Percentiles rank a stretch among this genome's conserved stretches.
Evolutionary conservation across 23 red algal species (phyloP).

Genomic region (Agarophyton chilense): DNA sequence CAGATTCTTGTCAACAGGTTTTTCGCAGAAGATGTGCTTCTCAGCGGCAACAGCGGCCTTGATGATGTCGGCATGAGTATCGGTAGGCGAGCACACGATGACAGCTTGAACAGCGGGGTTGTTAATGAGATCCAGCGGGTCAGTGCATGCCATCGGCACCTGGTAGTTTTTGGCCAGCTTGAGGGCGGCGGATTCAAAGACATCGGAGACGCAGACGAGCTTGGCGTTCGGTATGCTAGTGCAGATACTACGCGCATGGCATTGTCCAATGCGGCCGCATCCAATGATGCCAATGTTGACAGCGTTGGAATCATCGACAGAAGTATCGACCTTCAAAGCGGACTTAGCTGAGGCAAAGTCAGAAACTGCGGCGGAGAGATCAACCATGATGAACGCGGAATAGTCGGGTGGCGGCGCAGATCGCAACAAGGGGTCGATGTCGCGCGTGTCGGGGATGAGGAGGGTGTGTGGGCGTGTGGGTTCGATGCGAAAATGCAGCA

Average conservation of each 20-base stretch:
- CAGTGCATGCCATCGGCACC: slow-evolving; percentile 91
- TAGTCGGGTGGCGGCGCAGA: background rate
- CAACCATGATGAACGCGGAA: background rate
- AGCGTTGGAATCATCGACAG: slow-evolving; percentile 47
- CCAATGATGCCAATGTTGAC: slow-evolving; percentile 94
- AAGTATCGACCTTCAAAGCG: slow-evolving; percentile 48
- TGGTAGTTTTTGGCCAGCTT: slow-evolving; percentile 72
- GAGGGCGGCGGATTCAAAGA: slow-evolving; percentile 77
- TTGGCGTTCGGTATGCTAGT: slow-evolving; percentile 76
- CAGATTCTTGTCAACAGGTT: slow-evolving; percentile 93
- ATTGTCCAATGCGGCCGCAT: slow-evolving; percentile 91
- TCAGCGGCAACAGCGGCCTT: slow-evolving; percentile 71
- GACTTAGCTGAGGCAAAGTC: slow-evolving; percentile 53
- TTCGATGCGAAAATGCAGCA: background rate
- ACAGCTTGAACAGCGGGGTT: slow-evolving; percentile 85
- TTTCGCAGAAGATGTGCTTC: slow-evolving; percentile 99
- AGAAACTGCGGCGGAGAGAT: background rate
- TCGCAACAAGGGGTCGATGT: background rate
- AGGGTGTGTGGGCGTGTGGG: background rate
- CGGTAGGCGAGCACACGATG: slow-evolving; percentile 97
- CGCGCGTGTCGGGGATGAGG: background rate
- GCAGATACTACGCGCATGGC: slow-evolving; percentile 76
- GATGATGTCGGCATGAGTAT: slow-evolving; percentile 98
- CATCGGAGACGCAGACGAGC: slow-evolving; percentile 81
- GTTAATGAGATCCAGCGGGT: slow-evolving; percentile 81